Evolutionary conservation across 1,139 yeast species (phyloP).

Genomic region (Kodamaea suecica): DNA sequence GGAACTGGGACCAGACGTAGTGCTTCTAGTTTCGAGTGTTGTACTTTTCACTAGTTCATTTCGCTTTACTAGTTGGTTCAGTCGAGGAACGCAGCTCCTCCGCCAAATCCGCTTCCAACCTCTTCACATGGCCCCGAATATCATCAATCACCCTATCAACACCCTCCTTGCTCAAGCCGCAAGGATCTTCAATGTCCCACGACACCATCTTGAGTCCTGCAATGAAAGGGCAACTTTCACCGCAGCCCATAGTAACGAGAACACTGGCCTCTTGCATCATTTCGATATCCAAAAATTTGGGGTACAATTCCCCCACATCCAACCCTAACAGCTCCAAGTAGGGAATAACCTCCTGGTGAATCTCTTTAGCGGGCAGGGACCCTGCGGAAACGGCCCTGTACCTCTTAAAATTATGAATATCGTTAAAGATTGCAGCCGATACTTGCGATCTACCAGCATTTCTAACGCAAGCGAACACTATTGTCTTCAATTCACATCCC

Average conservation of each 20-base stretch:
- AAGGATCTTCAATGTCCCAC: background rate
- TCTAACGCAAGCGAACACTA: background rate
- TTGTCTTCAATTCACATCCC: background rate
- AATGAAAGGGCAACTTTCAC: background rate
- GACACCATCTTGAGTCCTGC: background rate
- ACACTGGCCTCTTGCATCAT: background rate
- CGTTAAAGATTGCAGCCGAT: background rate
- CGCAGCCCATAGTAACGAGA: background rate
- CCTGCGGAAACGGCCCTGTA: background rate
- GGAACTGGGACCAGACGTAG: no score
- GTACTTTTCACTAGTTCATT: no score
- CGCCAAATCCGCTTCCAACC: background rate
- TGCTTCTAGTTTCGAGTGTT: no score
- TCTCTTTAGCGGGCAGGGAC: background rate
- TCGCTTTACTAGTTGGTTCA: background rate
- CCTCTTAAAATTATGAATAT: background rate
- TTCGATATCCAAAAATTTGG: background rate
- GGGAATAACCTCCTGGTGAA: background rate
- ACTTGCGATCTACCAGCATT: background rate
- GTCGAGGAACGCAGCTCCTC: background rate
- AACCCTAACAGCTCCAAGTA: background rate
- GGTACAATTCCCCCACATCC: background rate
- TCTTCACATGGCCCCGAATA: background rate
- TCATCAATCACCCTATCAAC: background rate
- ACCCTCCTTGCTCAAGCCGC: background rate